Evolutionary conservation across 768 basidiomycete genomes (phyloP).

Genomic region (Termitomyces sp.): DNA sequence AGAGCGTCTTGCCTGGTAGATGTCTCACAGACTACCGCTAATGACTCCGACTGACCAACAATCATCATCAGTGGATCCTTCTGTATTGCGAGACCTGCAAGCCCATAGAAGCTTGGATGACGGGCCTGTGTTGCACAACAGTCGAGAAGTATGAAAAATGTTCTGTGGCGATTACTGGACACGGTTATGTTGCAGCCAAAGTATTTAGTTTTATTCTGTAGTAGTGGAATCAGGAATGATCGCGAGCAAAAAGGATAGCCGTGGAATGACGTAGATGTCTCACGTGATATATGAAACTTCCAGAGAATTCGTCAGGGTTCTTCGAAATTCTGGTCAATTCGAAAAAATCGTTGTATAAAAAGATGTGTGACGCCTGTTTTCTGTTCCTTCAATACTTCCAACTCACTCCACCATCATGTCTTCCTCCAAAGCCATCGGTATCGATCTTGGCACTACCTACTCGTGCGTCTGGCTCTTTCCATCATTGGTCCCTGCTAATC

Average conservation of each 20-base stretch:
- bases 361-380: constrained; percentile 15
- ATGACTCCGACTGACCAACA: not conserved
- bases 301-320: constrained; percentile 40
- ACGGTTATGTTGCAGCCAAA: not conserved
- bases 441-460: constrained; percentile 91
- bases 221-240: constrained; percentile 1
- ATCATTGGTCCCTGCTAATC: constrained; percentile 6
- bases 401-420: constrained; percentile 41
- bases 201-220: constrained; percentile 1
- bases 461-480: constrained; percentile 48
- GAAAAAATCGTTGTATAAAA: constrained; percentile 31
- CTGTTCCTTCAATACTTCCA: constrained; percentile 10
- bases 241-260: not conserved
- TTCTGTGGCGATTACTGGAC: constrained; percentile 1
- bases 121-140: constrained; percentile 19
- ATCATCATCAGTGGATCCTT: constrained; percentile 65
- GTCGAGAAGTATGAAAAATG: constrained; percentile 13
- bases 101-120: constrained; percentile 82
- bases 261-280: constrained; percentile 15
- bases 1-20: constrained; percentile 88
- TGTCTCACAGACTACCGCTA: constrained; percentile 11
- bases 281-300: constrained; percentile 39
- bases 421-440: constrained; percentile 80
- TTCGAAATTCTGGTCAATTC: constrained; percentile 30
- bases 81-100: constrained; percentile 83